These are phyloP conservation scores for Acrocalymma vagum DNA, from an alignment of 2,329 filamentous ascomycete species.

Conservation along the genomic window DNA sequence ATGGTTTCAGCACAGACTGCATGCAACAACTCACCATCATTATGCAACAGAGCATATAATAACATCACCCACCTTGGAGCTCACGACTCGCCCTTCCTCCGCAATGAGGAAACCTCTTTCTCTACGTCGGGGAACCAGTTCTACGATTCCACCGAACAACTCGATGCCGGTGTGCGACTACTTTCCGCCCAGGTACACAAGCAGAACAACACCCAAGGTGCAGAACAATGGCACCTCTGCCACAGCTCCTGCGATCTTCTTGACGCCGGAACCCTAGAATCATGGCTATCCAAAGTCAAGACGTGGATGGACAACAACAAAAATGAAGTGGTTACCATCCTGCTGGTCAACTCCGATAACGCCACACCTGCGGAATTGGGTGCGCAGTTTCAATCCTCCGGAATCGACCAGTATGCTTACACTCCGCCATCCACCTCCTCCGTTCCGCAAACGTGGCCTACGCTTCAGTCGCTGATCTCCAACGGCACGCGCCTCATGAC, in stretches of 20 bases:
- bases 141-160: constrained; percentile 74
- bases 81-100: constrained; percentile 77
- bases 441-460: constrained; percentile 71
- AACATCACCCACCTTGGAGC: constrained; percentile 81
- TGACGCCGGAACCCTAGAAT: constrained; percentile 71
- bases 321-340: constrained; percentile 78
- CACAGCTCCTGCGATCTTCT: constrained; percentile 73
- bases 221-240: constrained; percentile 68
- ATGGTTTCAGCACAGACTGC: constrained; percentile 52
- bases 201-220: constrained; percentile 49
- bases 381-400: constrained; percentile 54
- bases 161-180: constrained; percentile 75
- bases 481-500: constrained; percentile 71
- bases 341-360: constrained; percentile 75
- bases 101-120: constrained; percentile 68
- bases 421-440: constrained; percentile 48
- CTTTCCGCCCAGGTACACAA: constrained; percentile 77
- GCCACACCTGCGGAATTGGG: constrained; percentile 64
- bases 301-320: constrained; percentile 74
- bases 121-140: constrained; percentile 76
- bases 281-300: constrained; percentile 72
- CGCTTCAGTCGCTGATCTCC: constrained; percentile 73
- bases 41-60: constrained; percentile 77
- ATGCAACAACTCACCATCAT: constrained; percentile 82
- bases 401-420: constrained; percentile 69